Conservation (phyloP, 2,329 filamentous ascomycete species). For the Metarhizium sp. region DNA sequence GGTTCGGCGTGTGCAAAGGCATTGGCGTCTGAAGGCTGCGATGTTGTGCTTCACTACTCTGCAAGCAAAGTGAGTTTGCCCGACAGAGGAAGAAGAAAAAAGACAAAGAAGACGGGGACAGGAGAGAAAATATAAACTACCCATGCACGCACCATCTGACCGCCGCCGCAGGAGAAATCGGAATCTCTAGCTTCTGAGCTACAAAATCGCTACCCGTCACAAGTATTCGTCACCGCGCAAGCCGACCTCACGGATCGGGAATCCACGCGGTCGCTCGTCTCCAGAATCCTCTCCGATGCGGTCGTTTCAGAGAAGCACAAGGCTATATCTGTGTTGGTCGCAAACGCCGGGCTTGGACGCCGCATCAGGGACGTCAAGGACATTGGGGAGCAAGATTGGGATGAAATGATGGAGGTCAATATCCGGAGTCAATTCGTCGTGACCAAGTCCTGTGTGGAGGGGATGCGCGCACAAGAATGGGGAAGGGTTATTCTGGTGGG, state of each 20-base stretch:
- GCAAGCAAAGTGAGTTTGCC: slow-evolving; percentile 1
- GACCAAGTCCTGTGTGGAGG: slow-evolving; percentile 5
- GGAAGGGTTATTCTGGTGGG: slow-evolving; percentile 6
- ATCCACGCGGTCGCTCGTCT: slow-evolving; percentile 3
- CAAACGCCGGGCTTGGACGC: slow-evolving; percentile 6
- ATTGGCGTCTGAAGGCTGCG: slow-evolving; percentile 6
- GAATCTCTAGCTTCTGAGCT: neutral
- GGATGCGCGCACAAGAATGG: slow-evolving; percentile 6
- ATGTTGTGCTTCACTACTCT: slow-evolving; percentile 6
- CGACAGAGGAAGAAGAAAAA: neutral
- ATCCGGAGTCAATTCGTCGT: slow-evolving; percentile 7
- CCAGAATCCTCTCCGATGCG: neutral
- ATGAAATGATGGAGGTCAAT: slow-evolving; percentile 8
- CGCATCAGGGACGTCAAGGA: slow-evolving; percentile 5
- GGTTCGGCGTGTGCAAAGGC: slow-evolving; percentile 5
- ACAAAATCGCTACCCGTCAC: neutral
- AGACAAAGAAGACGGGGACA: neutral
- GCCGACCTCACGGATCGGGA: slow-evolving; percentile 6
- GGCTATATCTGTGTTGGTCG: slow-evolving; percentile 3
- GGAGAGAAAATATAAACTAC: too few relatives aligned
- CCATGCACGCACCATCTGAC: neutral
- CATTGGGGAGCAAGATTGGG: slow-evolving; percentile 5
- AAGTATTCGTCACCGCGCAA: slow-evolving; percentile 1
- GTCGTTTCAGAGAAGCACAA: slow-evolving; percentile 1
- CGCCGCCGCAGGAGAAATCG: slow-evolving; percentile 1